Conservation (phyloP, 2,329 filamentous ascomycete species). For the Curvularia sp. region DNA sequence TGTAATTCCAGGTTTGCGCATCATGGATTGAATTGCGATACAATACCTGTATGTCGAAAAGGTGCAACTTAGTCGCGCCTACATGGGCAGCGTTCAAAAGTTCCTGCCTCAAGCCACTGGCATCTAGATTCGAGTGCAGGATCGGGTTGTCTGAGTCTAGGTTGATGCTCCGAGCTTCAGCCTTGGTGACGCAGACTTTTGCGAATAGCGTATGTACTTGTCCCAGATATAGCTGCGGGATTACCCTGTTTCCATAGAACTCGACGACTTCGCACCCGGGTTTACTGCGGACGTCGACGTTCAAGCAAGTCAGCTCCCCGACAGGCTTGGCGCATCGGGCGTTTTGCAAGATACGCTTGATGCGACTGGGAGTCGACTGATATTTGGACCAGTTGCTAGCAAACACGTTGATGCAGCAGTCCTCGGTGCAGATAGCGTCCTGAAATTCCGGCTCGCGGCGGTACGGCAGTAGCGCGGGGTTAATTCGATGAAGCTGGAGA, state of each 20-base stretch:
- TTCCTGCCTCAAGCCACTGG: conserved; percentile 31
- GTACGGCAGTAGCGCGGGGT: conserved; percentile 36
- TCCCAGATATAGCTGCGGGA: conserved; percentile 33
- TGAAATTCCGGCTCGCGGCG: conserved; percentile 17
- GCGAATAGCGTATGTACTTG: conserved; percentile 37
- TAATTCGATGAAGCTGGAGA: conserved; percentile 39
- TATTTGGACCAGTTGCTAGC: conserved; percentile 36
- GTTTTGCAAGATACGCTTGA: conserved; percentile 37
- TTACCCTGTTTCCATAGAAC: conserved; percentile 24
- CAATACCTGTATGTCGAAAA: conserved; percentile 36
- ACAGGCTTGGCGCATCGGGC: conserved; percentile 34
- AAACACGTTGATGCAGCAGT: conserved; percentile 38
- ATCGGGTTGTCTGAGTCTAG: conserved; percentile 31
- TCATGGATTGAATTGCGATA: conserved; percentile 32
- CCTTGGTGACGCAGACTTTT: conserved; percentile 27
- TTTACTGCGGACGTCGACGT: conserved; percentile 31
- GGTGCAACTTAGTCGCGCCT: conserved; percentile 32
- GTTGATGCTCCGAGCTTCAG: conserved; percentile 25
- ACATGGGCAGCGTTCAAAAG: conserved; percentile 25
- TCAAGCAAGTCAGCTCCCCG: conserved; percentile 30
- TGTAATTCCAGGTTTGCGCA: conserved; percentile 33
- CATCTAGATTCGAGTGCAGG: conserved; percentile 30
- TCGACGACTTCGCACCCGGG: conserved; percentile 37
- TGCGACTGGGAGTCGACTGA: conserved; percentile 28
- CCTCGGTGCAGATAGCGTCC: conserved; percentile 24